Percentiles rank a stretch among this genome's conserved stretches.
Evolutionary conservation across 1,284 basidiomycete species (phyloP).

Genomic region (Ustilago loliicola): DNA sequence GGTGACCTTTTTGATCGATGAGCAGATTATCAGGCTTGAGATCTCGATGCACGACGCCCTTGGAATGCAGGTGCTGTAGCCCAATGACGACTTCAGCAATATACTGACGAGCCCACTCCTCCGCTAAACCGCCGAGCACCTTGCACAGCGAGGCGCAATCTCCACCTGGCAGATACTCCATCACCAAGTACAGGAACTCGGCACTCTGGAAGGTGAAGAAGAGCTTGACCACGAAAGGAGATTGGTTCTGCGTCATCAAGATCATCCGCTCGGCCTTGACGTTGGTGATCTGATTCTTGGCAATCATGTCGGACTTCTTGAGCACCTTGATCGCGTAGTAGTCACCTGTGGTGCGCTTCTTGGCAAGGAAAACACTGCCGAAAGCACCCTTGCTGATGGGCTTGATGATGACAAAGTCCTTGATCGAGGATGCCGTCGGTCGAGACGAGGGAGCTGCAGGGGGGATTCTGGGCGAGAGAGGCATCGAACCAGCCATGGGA

Average conservation of each 20-base stretch:
- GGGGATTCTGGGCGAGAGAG: constrained; percentile 86
- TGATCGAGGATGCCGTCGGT: constrained; percentile 90
- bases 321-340: constrained; percentile 99
- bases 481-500: constrained; percentile 63
- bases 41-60: constrained; percentile 97
- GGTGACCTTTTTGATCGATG: constrained; percentile 93
- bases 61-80: constrained; percentile 92
- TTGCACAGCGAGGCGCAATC: constrained; percentile 98
- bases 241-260: constrained; percentile 98
- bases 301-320: constrained; percentile 99
- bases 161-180: constrained; percentile 80
- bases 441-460: constrained; percentile 82
- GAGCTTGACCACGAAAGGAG: constrained; percentile 81
- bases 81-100: constrained; percentile 95
- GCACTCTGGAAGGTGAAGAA: constrained; percentile 73
- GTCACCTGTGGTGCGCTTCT: constrained; percentile 97
- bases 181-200: constrained; percentile 72
- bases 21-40: constrained; percentile 97
- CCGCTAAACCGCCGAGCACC: constrained; percentile 88
- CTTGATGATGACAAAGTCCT: constrained; percentile 99
- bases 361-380: constrained; percentile 96
- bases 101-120: constrained; percentile 97
- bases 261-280: constrained; percentile 99
- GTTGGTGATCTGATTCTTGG: constrained; percentile 99
- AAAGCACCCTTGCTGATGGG: constrained; percentile 98